Percentiles rank a stretch among this genome's conserved stretches.
Conservation (phyloP, 805 yeast species). For the Candida sithepensis region DNA sequence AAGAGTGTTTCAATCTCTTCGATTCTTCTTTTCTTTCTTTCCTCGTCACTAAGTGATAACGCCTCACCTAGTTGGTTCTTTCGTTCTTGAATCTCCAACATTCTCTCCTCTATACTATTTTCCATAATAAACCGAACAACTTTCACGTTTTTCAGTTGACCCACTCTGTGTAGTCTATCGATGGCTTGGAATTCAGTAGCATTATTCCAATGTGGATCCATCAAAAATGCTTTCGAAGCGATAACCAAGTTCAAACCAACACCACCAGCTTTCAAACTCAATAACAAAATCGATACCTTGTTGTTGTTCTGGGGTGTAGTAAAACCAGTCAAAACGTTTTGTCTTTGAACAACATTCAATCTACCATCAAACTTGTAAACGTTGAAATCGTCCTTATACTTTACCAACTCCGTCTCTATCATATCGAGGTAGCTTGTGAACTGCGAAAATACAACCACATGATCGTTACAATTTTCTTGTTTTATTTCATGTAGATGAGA, state of each 20-base stretch:
- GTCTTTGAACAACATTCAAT: conserved; percentile 61
- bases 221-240: conserved; percentile 80
- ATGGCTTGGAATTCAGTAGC: conserved; percentile 90
- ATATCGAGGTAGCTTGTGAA: conserved; percentile 80
- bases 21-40: conserved; percentile 61
- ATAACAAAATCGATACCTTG: conserved; percentile 44
- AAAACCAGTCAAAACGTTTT: conserved; percentile 57
- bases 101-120: conserved; percentile 80
- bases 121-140: conserved; percentile 79
- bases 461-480: conserved; percentile 59
- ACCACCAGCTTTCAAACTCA: conserved; percentile 90
- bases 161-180: conserved; percentile 87
- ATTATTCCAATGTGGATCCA: conserved; percentile 99
- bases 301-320: conserved; percentile 23
- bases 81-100: conserved; percentile 82
- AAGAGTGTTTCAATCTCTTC: conserved; percentile 71
- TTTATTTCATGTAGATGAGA: conserved; percentile 52
- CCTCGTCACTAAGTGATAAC: conserved; percentile 72
- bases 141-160: conserved; percentile 69
- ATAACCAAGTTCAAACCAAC: conserved; percentile 86
- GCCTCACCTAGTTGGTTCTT: conserved; percentile 81
- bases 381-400: conserved; percentile 42
- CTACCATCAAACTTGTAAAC: conserved; percentile 83
- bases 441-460: conserved; percentile 86
- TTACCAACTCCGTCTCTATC: conserved; percentile 56